phyloP scores from a whole-genome alignment of 1,284 basidiomycete species.

The Puccinia sorghi region DNA sequence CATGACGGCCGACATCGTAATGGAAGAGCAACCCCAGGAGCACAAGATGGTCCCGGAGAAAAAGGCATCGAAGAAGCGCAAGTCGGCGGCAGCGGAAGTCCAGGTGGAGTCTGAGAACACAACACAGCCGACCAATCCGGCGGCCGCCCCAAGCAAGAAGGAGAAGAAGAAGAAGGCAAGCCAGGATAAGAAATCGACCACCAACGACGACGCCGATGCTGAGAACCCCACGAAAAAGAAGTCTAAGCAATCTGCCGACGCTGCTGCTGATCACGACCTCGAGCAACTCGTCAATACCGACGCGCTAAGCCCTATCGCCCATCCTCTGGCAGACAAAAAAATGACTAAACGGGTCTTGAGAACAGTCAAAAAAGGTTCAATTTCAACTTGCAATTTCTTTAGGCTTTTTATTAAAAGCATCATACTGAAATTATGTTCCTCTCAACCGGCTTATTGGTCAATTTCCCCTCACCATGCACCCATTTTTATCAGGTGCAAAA shows the following conservation, averaged over 20 bases:
- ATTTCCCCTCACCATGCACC: not conserved
- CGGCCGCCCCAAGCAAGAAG: slow-evolving; percentile 5
- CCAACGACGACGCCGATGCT: not conserved
- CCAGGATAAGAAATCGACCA: not conserved
- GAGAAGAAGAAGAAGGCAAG: slow-evolving; percentile 7
- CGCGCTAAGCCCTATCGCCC: slow-evolving; percentile 83
- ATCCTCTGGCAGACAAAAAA: slow-evolving; percentile 86
- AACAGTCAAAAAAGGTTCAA: slow-evolving; percentile 82
- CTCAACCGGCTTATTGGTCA: not conserved
- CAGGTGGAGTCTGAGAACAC: not conserved
- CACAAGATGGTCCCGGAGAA: not conserved
- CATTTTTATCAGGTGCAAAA: slow-evolving; percentile 70
- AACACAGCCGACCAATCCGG: not conserved
- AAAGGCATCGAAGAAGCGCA: slow-evolving; percentile 13
- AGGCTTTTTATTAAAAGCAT: not conserved
- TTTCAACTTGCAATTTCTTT: not conserved
- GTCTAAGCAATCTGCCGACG: not conserved
- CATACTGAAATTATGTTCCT: not conserved
- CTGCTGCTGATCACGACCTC: slow-evolving; percentile 1
- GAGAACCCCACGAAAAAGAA: slow-evolving; percentile 14
- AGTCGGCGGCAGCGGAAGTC: not conserved
- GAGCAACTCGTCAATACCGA: slow-evolving; percentile 59
- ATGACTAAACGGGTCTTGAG: slow-evolving; percentile 87
- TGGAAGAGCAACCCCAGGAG: not conserved
- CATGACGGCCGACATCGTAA: slow-evolving; percentile 4